Base-by-base conservation (phyloP, 306 rosid species). In the Rosa chinensis region DNA sequence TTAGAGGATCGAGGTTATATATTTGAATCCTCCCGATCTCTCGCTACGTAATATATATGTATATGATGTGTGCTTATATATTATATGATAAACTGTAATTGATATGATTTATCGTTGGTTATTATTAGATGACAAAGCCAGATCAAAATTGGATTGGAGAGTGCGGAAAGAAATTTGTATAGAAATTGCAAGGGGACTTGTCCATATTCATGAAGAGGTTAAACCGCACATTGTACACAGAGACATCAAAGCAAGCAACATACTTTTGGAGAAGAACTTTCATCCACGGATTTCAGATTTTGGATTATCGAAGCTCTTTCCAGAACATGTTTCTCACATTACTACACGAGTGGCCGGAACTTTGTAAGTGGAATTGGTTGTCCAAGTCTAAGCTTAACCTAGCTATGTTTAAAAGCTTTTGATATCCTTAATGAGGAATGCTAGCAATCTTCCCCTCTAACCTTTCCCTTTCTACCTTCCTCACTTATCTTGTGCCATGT, bases 291-390 rank as follows among this genome's bases (percentile, higher is more conserved):
- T 84, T 53, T 70, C 87, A 21, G 87, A 84, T 72, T 84, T 84
- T 28, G 87, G 87, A 5, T 68, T 84, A 44, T 80, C 84, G 9
- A 84, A 79, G 78, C 64, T 84, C 21, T 71, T 80, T 56, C 75
- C 84, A 9, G 76, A 76, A 4, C 50, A 76, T 37, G 56, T 21
- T 20, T 52, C 84, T 64, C 87, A 84, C 66, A 53, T 84, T 47
- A 80, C 66, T 12, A 84, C 87, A 20, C 59, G 76, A 63, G 84
- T 84, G 3, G 84, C 87, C 23, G 87, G 84, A 45, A 84, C 81
- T 35, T 2, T 84, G 87, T 84, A 52, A 84, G 84, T 70, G 17
- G 5, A 52, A 53, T 53, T 55, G 39, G 10, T 16, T 61, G 32
- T 67, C 20, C 28, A 44, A 43, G 32, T 58, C 43, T n/a, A 55